A percentile compares a stretch with the other conserved stretches of the same genome.
phyloP scores from a whole-genome alignment of 768 basidiomycete species.

The Hypsizygus marmoreus region DNA sequence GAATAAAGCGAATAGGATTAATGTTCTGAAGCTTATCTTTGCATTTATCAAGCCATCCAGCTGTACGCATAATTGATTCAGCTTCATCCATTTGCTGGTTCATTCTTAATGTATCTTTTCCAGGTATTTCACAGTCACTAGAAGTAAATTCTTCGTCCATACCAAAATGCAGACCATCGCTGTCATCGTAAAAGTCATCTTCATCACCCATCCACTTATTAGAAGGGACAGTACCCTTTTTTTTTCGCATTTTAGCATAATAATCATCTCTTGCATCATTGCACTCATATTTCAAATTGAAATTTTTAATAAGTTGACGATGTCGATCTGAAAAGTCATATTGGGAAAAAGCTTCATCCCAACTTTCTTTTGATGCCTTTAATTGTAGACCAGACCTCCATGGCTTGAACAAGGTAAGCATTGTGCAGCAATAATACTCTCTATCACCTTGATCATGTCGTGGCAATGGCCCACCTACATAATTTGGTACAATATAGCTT shows the following conservation, averaged over 20 bases:
- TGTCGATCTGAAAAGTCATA: constrained; percentile 15
- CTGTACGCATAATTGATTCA: too few species aligned
- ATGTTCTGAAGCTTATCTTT: too few species aligned
- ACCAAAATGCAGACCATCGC: too few species aligned
- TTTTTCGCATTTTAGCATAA: constrained; percentile 11
- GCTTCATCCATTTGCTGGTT: too few species aligned
- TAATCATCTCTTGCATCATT: constrained; percentile 30
- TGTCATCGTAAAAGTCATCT: too few species aligned
- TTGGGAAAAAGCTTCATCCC: constrained; percentile 15
- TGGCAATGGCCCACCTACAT: constrained; percentile 14
- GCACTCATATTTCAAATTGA: constrained; percentile 29
- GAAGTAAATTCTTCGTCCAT: too few species aligned
- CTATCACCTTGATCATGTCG: constrained; percentile 28
- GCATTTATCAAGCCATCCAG: too few species aligned
- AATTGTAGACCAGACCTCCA: constrained; percentile 25
- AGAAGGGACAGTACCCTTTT: neutral
- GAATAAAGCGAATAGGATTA: too few species aligned
- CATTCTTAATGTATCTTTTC: too few species aligned
- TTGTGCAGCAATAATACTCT: constrained; percentile 32
- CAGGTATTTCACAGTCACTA: too few species aligned
- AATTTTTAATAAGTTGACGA: constrained; percentile 19
- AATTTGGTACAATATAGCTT: neutral
- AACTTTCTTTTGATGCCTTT: constrained; percentile 15
- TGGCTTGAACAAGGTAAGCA: constrained; percentile 32
- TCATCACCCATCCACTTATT: too few species aligned